Percentiles rank a stretch among this genome's conserved stretches.
Evolutionary conservation across 148 eudicot genomes (phyloP).

Genomic region (Salicornia ramosissima): DNA sequence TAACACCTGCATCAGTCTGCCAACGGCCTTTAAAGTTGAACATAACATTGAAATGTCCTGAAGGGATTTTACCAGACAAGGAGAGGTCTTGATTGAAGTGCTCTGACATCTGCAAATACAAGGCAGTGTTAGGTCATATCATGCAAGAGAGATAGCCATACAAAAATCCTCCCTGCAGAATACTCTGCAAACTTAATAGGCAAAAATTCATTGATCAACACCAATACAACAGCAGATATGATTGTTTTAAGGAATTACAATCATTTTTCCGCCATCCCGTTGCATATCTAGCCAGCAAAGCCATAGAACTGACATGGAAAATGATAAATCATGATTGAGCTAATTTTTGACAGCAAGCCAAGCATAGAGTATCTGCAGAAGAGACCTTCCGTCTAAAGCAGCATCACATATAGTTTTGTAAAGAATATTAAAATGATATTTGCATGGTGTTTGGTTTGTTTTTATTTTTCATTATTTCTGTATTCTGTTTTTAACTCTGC

Average conservation of each 20-base stretch:
- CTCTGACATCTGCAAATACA: constrained; percentile 71
- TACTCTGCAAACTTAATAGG: not conserved
- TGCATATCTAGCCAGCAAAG: not conserved
- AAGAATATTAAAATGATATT: no score
- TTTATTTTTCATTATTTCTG: no score
- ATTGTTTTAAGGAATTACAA: not conserved
- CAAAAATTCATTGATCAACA: not conserved
- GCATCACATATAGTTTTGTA: no score
- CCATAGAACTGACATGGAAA: not conserved
- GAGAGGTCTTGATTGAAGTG: constrained; percentile 72
- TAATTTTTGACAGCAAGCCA: not conserved
- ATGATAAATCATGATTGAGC: not conserved
- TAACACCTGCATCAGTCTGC: constrained; percentile 78
- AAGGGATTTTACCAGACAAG: constrained; percentile 91
- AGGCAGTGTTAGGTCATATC: constrained; percentile 6
- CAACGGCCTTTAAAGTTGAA: constrained; percentile 70
- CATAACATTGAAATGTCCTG: constrained; percentile 75
- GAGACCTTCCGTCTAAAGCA: not conserved
- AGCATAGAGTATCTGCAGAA: not conserved
- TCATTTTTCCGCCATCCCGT: not conserved
- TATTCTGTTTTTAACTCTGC: no score
- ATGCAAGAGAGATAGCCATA: no score
- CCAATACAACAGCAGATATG: constrained; percentile 2
- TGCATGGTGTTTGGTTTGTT: no score
- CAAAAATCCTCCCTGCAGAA: not conserved